A percentile compares a stretch with the other conserved stretches of the same genome.
Conservation (phyloP, 768 basidiomycete genomes). For the Lentinula guzmanii region DNA sequence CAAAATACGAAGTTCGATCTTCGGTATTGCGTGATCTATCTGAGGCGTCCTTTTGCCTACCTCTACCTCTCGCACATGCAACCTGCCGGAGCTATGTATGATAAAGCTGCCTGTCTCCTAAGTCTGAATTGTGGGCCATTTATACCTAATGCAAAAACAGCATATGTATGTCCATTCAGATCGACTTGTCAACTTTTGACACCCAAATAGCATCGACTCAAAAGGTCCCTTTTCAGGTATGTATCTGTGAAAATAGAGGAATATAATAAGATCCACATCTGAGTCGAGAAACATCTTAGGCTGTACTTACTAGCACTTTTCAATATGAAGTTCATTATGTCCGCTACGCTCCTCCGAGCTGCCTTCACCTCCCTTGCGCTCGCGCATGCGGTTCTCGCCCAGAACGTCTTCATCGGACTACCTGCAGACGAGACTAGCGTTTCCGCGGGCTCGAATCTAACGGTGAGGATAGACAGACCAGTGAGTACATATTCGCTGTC, state of each 20-base stretch:
- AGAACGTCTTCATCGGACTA: conserved; percentile 31
- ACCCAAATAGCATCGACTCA: too few relatives aligned
- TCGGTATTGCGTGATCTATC: too few relatives aligned
- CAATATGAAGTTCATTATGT: background rate
- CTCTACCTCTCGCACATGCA: too few relatives aligned
- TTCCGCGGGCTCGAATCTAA: conserved; percentile 28
- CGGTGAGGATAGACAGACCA: conserved; percentile 41
- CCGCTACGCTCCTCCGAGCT: background rate
- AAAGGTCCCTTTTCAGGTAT: too few relatives aligned
- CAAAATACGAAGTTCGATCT: too few relatives aligned
- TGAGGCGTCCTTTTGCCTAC: too few relatives aligned
- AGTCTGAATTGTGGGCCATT: too few relatives aligned
- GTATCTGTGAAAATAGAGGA: background rate
- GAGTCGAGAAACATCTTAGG: background rate
- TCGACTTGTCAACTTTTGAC: too few relatives aligned
- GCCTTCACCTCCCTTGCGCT: conserved; percentile 10
- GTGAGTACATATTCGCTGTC: conserved; percentile 23
- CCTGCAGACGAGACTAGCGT: conserved; percentile 31
- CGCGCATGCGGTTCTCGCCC: conserved; percentile 30
- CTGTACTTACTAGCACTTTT: background rate
- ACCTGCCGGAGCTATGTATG: too few relatives aligned
- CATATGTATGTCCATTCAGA: too few relatives aligned
- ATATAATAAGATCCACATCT: background rate
- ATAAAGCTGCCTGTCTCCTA: too few relatives aligned
- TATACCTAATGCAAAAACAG: too few relatives aligned